Evolutionary conservation across 2,329 filamentous ascomycete genomes (phyloP), one percentile per base, ranked within the genome.

Genomic region (Drechslerella coelobrocha): DNA sequence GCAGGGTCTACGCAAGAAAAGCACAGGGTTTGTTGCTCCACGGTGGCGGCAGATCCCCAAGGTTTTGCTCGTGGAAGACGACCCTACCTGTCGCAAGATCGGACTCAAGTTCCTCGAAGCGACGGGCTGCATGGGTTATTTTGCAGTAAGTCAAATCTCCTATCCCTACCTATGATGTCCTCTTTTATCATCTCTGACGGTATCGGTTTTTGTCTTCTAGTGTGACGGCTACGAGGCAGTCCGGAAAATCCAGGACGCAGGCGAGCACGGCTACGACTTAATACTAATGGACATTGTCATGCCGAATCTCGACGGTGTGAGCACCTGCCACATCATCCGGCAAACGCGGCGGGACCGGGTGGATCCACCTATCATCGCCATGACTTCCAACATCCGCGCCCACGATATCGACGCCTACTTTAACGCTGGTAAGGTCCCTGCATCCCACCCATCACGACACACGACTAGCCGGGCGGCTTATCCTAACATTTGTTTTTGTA

Each of bases 361-460:
- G 31, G 86, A 88, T 4, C 88, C 90, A 19, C 94, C 94, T 0
- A 95, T 99, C 76, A 91, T 99, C 66, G 94, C 94, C 50, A 97
- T 99, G 94, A 99, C 94, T 2, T 97, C 93, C 2, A 99, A 97
- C 77, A 97, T 99, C 73, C 86, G 94, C 73, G 92, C 91, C 71
- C 93, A 97, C 76, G 94, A 99, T 78, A 95, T 97, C 72, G 90
- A 93, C 59, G 92, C 95, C 81, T 99, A 99, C 78, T 97, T 97
- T 81, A 88, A 93, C 76, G 92, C 96, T 81, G 94, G 92, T 94
- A 84, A 82, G 88, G 76, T 21, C 56, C 8, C 19, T 24, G 10
- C 2, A 24, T 12, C 10, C n/a, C 9, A 26, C 7, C 19, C 2
- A 27, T 24, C 31, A 14, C 23, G 12, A 26, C 14, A 52, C 19